Evolutionary conservation across 1,284 basidiomycete genomes (phyloP).

Genomic region (Pseudozyma flocculosa): DNA sequence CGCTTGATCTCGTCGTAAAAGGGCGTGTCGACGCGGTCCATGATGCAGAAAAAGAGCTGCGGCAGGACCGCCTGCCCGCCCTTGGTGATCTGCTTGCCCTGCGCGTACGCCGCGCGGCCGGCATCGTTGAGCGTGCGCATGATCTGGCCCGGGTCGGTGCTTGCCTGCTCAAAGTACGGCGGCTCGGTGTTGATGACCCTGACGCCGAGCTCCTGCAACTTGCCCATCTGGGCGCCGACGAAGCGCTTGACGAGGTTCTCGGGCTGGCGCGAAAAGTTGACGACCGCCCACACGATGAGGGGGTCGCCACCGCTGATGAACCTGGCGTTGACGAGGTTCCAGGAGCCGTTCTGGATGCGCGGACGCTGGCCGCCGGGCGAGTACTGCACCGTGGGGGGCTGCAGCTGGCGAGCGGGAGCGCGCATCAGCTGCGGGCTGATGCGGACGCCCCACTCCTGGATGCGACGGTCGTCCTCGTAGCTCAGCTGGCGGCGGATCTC

Average conservation of each 20-base stretch:
- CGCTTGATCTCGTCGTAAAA: slow-evolving; percentile 61
- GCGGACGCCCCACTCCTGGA: slow-evolving; percentile 59
- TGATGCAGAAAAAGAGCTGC: slow-evolving; percentile 38
- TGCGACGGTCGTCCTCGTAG: slow-evolving; percentile 27
- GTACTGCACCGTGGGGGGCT: slow-evolving; percentile 48
- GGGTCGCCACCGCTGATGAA: slow-evolving; percentile 19
- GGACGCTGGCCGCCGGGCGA: slow-evolving; percentile 49
- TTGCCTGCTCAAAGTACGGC: slow-evolving; percentile 6
- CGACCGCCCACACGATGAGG: slow-evolving; percentile 30
- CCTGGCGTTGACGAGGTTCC: slow-evolving; percentile 35
- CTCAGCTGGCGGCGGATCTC: slow-evolving; percentile 28
- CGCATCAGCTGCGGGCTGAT: slow-evolving; percentile 54
- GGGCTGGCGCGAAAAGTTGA: slow-evolving; percentile 28
- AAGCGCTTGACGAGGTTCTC: slow-evolving; percentile 9
- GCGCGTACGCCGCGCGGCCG: slow-evolving; percentile 9
- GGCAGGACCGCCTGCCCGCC: not conserved
- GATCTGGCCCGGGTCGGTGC: slow-evolving; percentile 5
- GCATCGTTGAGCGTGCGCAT: slow-evolving; percentile 6
- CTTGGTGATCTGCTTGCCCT: slow-evolving; percentile 5
- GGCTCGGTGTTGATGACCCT: slow-evolving; percentile 6
- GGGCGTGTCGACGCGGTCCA: slow-evolving; percentile 40
- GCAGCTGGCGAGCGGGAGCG: slow-evolving; percentile 57
- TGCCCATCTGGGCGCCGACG: slow-evolving; percentile 7
- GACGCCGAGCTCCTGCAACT: slow-evolving; percentile 20
- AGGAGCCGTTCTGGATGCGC: slow-evolving; percentile 49